Percentiles rank a stretch among this genome's conserved stretches.
Evolutionary conservation across 805 yeast species (phyloP).

Genomic region (Kluyveromyces lactis): DNA sequence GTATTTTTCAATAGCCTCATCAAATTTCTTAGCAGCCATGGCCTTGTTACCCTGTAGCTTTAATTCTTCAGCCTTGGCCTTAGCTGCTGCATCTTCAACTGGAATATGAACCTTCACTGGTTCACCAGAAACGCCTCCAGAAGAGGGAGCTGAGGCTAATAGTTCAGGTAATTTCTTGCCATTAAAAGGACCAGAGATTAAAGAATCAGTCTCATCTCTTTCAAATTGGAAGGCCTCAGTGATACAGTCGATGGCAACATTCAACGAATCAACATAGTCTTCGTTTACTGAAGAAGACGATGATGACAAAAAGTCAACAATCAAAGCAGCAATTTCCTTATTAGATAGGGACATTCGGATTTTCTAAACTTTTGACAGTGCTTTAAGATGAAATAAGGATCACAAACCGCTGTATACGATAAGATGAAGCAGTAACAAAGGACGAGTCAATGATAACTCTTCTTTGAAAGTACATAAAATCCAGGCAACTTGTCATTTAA

Average conservation of each 20-base stretch:
- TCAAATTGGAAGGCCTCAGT: conserved; percentile 75
- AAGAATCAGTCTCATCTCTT: conserved; percentile 36
- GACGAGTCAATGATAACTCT: too few relatives aligned
- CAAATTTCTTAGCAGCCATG: conserved; percentile 70
- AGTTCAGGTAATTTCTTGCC: conserved; percentile 43
- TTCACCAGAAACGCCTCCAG: conserved; percentile 10
- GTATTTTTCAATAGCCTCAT: conserved; percentile 66
- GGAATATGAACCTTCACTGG: conserved; percentile 36
- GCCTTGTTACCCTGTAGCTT: conserved; percentile 86
- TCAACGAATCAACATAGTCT: conserved; percentile 82
- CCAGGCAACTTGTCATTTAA: too few relatives aligned
- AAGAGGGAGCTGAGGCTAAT: conserved; percentile 23
- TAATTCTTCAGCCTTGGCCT: conserved; percentile 71
- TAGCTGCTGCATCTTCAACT: conserved; percentile 40
- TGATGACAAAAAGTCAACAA: conserved; percentile 60
- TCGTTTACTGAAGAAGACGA: conserved; percentile 58
- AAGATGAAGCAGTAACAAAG: too few relatives aligned
- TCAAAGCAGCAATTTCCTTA: conserved; percentile 62
- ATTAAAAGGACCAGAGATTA: conserved; percentile 32
- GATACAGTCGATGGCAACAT: conserved; percentile 89
- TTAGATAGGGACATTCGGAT: conserved; percentile 46
- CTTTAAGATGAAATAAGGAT: too few relatives aligned
- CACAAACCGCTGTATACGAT: too few relatives aligned
- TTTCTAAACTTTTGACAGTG: too few relatives aligned
- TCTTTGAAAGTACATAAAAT: too few relatives aligned